These are phyloP conservation scores for Calonectria fujianensis DNA, from an alignment of 2,329 filamentous ascomycete species.

Conservation along the genomic window DNA sequence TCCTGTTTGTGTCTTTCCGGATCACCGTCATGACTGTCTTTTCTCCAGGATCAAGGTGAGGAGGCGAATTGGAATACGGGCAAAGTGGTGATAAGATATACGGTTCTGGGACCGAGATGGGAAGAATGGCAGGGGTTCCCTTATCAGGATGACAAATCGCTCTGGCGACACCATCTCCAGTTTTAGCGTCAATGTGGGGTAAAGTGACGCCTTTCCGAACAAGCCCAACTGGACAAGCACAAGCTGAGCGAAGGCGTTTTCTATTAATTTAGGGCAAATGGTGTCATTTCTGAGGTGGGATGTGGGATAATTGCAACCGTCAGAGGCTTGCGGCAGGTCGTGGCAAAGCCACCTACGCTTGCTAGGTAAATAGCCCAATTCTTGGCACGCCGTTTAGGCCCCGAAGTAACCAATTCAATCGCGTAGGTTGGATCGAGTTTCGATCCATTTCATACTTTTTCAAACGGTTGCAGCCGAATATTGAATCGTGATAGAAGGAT, in stretches of 20 bases:
- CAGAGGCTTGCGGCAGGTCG: neutral
- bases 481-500: neutral
- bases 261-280: constrained; percentile 43
- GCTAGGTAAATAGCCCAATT: too few relatives aligned
- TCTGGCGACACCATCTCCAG: constrained; percentile 14
- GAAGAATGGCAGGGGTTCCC: constrained; percentile 13
- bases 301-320: constrained; percentile 34
- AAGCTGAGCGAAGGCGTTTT: constrained; percentile 14
- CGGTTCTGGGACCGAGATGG: constrained; percentile 14
- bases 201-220: constrained; percentile 47
- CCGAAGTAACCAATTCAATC: neutral
- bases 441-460: neutral
- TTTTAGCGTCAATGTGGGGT: constrained; percentile 52
- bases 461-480: neutral
- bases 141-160: constrained; percentile 51
- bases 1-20: constrained; percentile 56
- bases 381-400: neutral
- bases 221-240: constrained; percentile 27
- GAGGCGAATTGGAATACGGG: neutral
- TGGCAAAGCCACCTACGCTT: too few relatives aligned
- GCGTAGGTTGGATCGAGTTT: neutral
- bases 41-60: neutral
- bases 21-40: constrained; percentile 46
- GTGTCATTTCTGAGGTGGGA: constrained; percentile 45
- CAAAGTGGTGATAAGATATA: constrained; percentile 19